These are phyloP conservation scores for Fraxinus velutina DNA, from an alignment of 305 asterid genomes.

Conservation along the genomic window DNA sequence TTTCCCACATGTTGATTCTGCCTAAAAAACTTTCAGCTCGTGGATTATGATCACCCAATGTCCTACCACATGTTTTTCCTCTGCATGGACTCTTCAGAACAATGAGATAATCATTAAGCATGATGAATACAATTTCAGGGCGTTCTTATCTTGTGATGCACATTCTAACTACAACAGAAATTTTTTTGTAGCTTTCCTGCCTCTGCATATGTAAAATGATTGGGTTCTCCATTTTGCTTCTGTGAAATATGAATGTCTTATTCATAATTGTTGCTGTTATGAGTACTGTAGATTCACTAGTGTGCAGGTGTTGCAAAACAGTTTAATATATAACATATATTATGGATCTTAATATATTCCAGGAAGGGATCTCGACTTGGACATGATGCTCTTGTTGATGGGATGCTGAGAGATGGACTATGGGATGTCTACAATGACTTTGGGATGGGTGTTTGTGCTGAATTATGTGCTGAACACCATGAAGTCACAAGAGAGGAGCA, in stretches of 20 bases:
- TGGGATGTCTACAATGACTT: constrained; percentile 93
- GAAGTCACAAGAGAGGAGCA: constrained; percentile 80
- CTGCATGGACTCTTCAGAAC: not conserved
- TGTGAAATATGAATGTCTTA: not conserved
- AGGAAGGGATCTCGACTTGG: constrained; percentile 98
- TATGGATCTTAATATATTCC: constrained; percentile 33
- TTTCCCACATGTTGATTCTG: not conserved
- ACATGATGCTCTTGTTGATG: constrained; percentile 93
- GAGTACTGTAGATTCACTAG: not conserved
- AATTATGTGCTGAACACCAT: constrained; percentile 80
- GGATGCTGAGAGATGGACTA: constrained; percentile 94
- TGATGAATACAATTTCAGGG: not conserved
- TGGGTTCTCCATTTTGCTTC: not conserved
- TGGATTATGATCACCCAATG: not conserved
- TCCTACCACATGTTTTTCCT: not conserved
- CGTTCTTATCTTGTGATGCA: not conserved
- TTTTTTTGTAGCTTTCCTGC: not conserved
- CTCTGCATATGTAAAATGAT: not conserved
- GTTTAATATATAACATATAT: not conserved
- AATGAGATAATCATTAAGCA: not conserved
- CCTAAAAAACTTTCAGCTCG: not conserved
- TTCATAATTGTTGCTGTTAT: not conserved
- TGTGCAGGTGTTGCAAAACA: not conserved
- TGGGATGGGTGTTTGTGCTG: constrained; percentile 99
- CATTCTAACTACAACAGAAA: not conserved